These are phyloP conservation scores for Botrytis deweyae DNA, from an alignment of 2,329 filamentous ascomycete species.

Conservation along the genomic window DNA sequence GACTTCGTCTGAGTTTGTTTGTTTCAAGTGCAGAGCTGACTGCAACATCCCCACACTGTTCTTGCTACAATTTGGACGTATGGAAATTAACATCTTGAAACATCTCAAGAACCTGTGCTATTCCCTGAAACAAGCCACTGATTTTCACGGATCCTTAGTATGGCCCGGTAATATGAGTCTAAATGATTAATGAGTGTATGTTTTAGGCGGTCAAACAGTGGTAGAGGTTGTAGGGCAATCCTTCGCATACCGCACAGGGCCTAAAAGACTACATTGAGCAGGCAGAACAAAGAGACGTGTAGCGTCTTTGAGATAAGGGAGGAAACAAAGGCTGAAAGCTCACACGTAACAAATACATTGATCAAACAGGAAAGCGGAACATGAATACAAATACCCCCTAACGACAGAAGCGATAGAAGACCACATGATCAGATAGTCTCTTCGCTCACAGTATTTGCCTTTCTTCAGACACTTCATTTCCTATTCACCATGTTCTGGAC, in stretches of 20 bases:
- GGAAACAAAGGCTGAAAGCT: neutral
- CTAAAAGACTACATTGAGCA: neutral
- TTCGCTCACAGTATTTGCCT: neutral
- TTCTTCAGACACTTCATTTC: constrained; percentile 37
- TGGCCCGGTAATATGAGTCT: constrained; percentile 43
- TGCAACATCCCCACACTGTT: neutral
- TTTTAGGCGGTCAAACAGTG: neutral
- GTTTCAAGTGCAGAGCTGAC: no score
- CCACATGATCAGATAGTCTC: neutral
- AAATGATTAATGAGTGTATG: constrained; percentile 41
- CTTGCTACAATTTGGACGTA: neutral
- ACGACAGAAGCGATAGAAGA: neutral
- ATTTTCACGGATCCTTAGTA: constrained; percentile 31
- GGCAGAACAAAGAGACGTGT: neutral
- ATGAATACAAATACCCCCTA: neutral
- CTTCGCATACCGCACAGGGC: neutral
- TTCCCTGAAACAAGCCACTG: neutral
- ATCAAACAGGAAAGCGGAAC: neutral
- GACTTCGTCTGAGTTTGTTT: neutral
- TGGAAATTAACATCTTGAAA: neutral
- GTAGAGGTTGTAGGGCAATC: neutral
- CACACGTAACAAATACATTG: neutral
- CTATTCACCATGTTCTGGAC: constrained; percentile 37
- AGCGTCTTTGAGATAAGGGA: no score
- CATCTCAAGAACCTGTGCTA: neutral